Evolutionary conservation across 192 early-diverging fungal species (phyloP).

Genomic region (Mortierella claussenii): DNA sequence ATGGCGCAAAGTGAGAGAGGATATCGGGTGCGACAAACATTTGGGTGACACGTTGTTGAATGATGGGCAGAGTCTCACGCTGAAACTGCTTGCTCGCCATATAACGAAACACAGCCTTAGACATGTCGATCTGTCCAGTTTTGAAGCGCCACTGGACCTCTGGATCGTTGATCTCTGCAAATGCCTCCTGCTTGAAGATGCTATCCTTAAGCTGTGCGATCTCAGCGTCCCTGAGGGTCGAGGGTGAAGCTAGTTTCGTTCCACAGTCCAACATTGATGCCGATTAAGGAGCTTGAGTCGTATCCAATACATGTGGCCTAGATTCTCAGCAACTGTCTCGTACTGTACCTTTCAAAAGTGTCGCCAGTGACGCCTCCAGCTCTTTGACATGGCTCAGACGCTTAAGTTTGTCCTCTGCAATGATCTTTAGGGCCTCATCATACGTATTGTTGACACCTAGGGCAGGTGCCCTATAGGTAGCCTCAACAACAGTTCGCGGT

Average conservation of each 20-base stretch:
- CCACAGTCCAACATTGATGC: too few relatives aligned
- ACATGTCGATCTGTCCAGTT: conserved; percentile 71
- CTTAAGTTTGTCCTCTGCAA: conserved; percentile 66
- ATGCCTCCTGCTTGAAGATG: conserved; percentile 66
- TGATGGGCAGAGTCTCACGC: conserved; percentile 56
- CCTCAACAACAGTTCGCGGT: conserved; percentile 14
- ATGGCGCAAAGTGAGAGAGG: conserved; percentile 63
- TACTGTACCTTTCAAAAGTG: conserved; percentile 49
- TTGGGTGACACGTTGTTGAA: conserved; percentile 74
- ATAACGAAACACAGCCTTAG: conserved; percentile 74
- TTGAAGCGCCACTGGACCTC: conserved; percentile 75
- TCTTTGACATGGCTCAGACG: conserved; percentile 55
- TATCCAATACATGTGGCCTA: too few relatives aligned
- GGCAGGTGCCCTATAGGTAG: conserved; percentile 61
- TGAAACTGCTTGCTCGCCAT: conserved; percentile 70
- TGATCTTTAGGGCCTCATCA: conserved; percentile 80
- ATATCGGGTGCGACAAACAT: conserved; percentile 85
- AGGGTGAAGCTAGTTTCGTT: conserved; percentile 44
- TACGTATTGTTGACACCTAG: conserved; percentile 74
- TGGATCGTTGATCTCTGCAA: conserved; percentile 74
- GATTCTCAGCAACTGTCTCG: not conserved
- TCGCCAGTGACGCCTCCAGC: conserved; percentile 52
- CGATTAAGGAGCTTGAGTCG: too few relatives aligned
- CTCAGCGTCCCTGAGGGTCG: conserved; percentile 47
- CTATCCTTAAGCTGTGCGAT: conserved; percentile 61